These are phyloP conservation scores for Eimeria tenella DNA, from an alignment of 169 alveolate genomes.

Conservation along the genomic window DNA sequence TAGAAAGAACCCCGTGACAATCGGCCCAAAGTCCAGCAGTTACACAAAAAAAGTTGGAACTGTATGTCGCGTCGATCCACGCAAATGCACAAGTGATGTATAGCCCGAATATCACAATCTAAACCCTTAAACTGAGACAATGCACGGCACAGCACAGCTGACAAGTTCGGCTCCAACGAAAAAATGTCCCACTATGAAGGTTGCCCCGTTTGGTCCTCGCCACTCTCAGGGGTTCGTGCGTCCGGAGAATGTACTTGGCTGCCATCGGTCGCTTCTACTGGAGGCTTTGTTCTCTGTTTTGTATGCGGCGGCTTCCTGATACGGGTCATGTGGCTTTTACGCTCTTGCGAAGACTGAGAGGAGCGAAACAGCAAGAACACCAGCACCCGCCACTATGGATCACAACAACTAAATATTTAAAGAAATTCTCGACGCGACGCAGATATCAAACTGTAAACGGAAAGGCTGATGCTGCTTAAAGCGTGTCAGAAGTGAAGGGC, in stretches of 20 bases:
- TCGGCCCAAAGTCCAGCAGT: too few relatives aligned
- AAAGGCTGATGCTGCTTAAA: background rate
- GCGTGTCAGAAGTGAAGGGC: background rate
- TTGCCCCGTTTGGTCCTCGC: constrained; percentile 21
- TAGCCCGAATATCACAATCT: too few relatives aligned
- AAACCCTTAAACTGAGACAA: too few relatives aligned
- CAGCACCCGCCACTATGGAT: background rate
- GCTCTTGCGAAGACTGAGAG: constrained; percentile 61
- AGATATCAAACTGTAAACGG: background rate
- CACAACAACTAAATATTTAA: too few relatives aligned
- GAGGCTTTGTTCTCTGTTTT: constrained; percentile 35
- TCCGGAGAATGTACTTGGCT: constrained; percentile 36
- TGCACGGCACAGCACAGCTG: too few relatives aligned
- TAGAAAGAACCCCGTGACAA: too few relatives aligned
- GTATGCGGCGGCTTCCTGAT: constrained; percentile 46
- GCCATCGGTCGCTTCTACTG: background rate
- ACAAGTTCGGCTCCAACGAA: too few relatives aligned
- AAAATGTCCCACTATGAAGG: too few relatives aligned
- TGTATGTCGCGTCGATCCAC: too few relatives aligned
- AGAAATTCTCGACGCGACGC: background rate
- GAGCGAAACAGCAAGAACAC: background rate
- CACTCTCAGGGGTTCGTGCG: background rate
- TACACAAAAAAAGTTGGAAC: too few relatives aligned
- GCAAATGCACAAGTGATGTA: too few relatives aligned
- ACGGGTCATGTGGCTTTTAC: constrained; percentile 76